Evolutionary conservation across 176 grass and related monocot species (phyloP).

Genomic region (Tuctoria greenei): DNA sequence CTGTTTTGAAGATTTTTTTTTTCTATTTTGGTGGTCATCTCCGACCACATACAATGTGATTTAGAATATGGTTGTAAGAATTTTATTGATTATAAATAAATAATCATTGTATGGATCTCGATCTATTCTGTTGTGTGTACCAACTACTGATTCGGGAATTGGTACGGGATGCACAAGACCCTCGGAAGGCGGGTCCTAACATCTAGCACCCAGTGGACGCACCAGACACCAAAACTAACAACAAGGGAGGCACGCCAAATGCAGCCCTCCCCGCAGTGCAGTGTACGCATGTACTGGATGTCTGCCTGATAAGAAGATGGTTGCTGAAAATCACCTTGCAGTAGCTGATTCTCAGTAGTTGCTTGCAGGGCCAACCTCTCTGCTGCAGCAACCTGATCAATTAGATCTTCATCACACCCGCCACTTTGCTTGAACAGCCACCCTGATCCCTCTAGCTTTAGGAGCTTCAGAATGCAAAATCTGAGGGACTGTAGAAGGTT

Average conservation of each 20-base stretch:
- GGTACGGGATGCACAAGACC: too few relatives aligned
- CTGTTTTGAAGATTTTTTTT: too few relatives aligned
- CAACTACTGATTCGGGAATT: too few relatives aligned
- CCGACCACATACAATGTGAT: too few relatives aligned
- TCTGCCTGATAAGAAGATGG: not conserved
- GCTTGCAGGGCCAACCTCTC: conserved; percentile 45
- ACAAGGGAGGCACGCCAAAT: conserved; percentile 60
- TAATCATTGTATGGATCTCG: too few relatives aligned
- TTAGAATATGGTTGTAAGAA: too few relatives aligned
- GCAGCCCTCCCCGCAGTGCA: conserved; percentile 58
- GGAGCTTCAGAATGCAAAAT: conserved; percentile 57
- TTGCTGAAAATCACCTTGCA: too few relatives aligned
- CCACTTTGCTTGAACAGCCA: conserved; percentile 65
- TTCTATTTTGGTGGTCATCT: too few relatives aligned
- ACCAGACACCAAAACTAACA: conserved; percentile 85
- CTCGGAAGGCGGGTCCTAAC: too few relatives aligned
- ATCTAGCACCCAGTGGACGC: conserved; percentile 57
- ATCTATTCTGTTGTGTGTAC: too few relatives aligned
- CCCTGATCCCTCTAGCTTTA: conserved; percentile 67
- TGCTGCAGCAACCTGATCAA: conserved; percentile 47
- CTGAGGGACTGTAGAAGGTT: conserved; percentile 54
- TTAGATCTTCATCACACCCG: conserved; percentile 69
- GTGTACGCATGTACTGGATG: not conserved
- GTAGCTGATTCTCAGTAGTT: not conserved
- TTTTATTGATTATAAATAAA: too few relatives aligned